Evolutionary conservation across 2,329 filamentous ascomycete species (phyloP).

Genomic region (Thermothelomyces thermophilus): DNA sequence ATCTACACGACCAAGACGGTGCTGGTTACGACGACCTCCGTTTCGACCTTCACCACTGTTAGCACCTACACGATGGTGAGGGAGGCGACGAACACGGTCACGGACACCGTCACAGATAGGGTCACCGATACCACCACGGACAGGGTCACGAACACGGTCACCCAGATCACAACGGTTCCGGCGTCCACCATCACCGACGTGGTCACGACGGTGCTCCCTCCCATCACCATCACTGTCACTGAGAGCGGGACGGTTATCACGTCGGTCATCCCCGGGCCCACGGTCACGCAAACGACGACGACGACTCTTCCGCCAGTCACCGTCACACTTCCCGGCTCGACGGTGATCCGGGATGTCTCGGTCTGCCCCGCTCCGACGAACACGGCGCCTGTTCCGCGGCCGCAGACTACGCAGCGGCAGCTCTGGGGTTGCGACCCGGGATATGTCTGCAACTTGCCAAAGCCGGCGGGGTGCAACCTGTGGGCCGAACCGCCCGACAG

Average conservation of each 20-base stretch:
- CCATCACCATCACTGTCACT: slow-evolving; percentile 25
- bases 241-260: slow-evolving; percentile 22
- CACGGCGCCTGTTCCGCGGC: slow-evolving; percentile 19
- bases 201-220: slow-evolving; percentile 21
- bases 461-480: slow-evolving; percentile 44
- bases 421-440: slow-evolving; percentile 51
- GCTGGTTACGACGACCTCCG: slow-evolving; percentile 14
- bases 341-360: slow-evolving; percentile 30
- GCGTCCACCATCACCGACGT: slow-evolving; percentile 21
- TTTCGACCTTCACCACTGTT: slow-evolving; percentile 7
- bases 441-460: slow-evolving; percentile 46
- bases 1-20: slow-evolving; percentile 22
- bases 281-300: slow-evolving; percentile 20
- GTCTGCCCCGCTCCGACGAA: slow-evolving; percentile 42
- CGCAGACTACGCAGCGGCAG: slow-evolving; percentile 12
- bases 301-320: slow-evolving; percentile 21
- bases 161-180: slow-evolving; percentile 9
- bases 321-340: slow-evolving; percentile 22
- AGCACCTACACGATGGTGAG: slow-evolving; percentile 14
- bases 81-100: slow-evolving; percentile 11
- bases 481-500: slow-evolving; percentile 42
- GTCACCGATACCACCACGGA: slow-evolving; percentile 13
- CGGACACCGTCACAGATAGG: slow-evolving; percentile 11
- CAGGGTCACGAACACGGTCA: slow-evolving; percentile 9
- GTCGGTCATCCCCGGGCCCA: slow-evolving; percentile 23